Base-by-base conservation (phyloP, 306 rosid species). In the Vigna unguiculata region DNA sequence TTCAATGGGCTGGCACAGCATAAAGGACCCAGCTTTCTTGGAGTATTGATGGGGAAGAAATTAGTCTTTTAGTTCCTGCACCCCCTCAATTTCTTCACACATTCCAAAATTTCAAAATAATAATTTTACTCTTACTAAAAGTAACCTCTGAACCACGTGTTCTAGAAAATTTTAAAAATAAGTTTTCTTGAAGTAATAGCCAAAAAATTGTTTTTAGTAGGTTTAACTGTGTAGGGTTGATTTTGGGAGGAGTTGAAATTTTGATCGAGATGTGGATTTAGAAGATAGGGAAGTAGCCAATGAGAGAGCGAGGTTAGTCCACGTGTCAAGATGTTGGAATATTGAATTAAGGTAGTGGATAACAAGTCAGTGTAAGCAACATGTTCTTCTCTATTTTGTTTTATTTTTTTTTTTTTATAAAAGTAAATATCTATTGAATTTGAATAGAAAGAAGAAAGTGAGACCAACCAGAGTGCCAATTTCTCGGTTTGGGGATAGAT, bases 211-310 rank as follows among this genome's bases (percentile, higher is more conserved):
- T 34, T 6, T 34, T 34, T 34, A 34, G 40, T 34, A 6, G 9
- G 9, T 34, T 9, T 9, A 40, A 40, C 2, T 2, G 12, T 40
- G 45, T 9, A 40, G 45, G 45, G 45, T 40, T 40, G 45, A 40
- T 40, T 40, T 40, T 2, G 1, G 45, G 45, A 9, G 45, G 45
- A 40, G 45, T 40, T 40, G 10, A 40, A 40, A 40, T 40, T 40
- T 40, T 40, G 45, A 40, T 9, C 11, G 74, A 7, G 43, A 24
- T 75, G 16, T 49, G 85, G 87, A 84, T 84, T 76, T 72, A 72
- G 81, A 71, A 82, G 97, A 95, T 95, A 92, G 93, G 75, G 74
- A 87, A 80, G 10, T 1, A 41, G 0, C 97, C 98, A 89, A 90
- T 90, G 7, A 89, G 19, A 80, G 60, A n/a, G n/a, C 34, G 1